phyloP scores from a whole-genome alignment of 1,284 basidiomycete species.

The Puccinia novopanici region DNA sequence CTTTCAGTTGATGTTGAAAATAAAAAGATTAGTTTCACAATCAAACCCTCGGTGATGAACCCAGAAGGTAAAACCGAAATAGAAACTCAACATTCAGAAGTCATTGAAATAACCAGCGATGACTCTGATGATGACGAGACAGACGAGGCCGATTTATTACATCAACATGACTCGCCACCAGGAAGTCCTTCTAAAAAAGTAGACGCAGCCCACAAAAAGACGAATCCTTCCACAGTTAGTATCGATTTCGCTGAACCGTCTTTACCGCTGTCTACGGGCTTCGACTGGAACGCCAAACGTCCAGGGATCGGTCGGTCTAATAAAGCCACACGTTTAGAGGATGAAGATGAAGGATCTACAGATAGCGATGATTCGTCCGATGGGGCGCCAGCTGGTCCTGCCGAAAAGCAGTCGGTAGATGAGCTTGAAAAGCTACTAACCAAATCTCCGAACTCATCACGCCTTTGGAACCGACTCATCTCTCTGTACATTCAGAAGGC shows the following conservation, averaged over 20 bases:
- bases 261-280: constrained; percentile 32
- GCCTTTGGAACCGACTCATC: constrained; percentile 99
- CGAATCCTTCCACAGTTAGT: constrained; percentile 14
- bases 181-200: not conserved
- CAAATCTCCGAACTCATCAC: constrained; percentile 96
- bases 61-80: not conserved
- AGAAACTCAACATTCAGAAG: not conserved
- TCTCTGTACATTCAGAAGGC: constrained; percentile 94
- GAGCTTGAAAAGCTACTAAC: constrained; percentile 93
- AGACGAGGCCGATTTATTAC: not conserved
- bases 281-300: constrained; percentile 27
- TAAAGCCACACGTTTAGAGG: not conserved
- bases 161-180: not conserved
- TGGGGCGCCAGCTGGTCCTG: not conserved
- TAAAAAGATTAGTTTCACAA: constrained; percentile 77
- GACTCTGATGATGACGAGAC: constrained; percentile 11
- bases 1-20: constrained; percentile 72
- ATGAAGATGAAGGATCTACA: constrained; percentile 2
- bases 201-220: not conserved
- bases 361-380: not conserved
- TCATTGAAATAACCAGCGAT: constrained; percentile 18
- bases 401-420: constrained; percentile 79
- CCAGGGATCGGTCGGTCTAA: not conserved
- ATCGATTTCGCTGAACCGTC: constrained; percentile 34
- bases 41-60: constrained; percentile 67